phyloP scores from a whole-genome alignment of 2,329 filamentous ascomycete species.

The Arthrobotrys musiformis region DNA sequence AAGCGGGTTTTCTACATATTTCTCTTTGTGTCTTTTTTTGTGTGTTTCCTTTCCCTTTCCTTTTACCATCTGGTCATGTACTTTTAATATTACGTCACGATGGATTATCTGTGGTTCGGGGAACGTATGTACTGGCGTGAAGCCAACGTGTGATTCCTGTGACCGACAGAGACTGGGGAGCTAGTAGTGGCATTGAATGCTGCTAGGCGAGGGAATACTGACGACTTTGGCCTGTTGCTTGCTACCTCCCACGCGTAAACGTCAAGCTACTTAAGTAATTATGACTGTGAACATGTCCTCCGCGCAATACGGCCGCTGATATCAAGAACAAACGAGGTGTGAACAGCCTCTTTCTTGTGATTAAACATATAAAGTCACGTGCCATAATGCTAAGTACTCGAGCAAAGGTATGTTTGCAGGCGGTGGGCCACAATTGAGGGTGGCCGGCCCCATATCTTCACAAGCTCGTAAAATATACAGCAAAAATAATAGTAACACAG shows the following conservation, averaged over 20 bases:
- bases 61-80: neutral
- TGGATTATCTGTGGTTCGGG: neutral
- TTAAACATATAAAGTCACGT: too few species aligned
- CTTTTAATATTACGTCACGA: neutral
- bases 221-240: neutral
- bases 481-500: neutral
- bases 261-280: too few species aligned
- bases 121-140: neutral
- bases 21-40: neutral
- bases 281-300: too few species aligned
- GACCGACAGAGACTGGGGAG: neutral
- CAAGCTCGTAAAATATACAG: slow-evolving; percentile 9
- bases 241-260: too few species aligned
- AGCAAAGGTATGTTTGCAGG: too few species aligned
- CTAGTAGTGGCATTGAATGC: neutral
- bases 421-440: too few species aligned
- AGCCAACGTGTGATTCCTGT: neutral
- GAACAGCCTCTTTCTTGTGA: too few species aligned
- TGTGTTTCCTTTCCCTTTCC: neutral
- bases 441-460: neutral
- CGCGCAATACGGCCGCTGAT: too few species aligned
- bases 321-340: too few species aligned
- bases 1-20: neutral
- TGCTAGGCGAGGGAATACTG: neutral
- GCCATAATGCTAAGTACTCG: neutral